phyloP scores from a whole-genome alignment of 1,139 yeast genomes.

The Pichia sp. region DNA sequence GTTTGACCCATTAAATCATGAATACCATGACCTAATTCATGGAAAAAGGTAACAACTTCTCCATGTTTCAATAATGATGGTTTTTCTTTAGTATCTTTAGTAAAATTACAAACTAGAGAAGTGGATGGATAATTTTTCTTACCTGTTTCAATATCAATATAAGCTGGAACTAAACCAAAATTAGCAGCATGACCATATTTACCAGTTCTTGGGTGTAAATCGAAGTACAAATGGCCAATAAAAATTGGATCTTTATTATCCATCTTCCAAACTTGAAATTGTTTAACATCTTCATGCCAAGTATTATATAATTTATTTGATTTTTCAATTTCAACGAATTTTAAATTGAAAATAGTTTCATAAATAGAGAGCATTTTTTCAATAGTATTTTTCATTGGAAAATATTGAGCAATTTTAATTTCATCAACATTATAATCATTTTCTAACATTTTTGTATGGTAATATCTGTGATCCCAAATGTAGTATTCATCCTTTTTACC shows the following conservation, averaged over 20 bases:
- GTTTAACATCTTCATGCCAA: constrained; percentile 80
- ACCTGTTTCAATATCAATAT: constrained; percentile 38
- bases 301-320: constrained; percentile 31
- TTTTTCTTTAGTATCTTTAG: constrained; percentile 63
- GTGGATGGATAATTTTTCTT: constrained; percentile 62
- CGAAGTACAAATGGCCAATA: constrained; percentile 75
- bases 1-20: constrained; percentile 71
- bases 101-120: constrained; percentile 78
- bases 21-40: constrained; percentile 85
- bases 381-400: constrained; percentile 67
- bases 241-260: constrained; percentile 49
- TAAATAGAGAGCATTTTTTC: constrained; percentile 63
- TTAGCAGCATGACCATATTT: constrained; percentile 87
- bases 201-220: constrained; percentile 79
- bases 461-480: constrained; percentile 71
- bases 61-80: constrained; percentile 73
- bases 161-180: constrained; percentile 66
- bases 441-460: constrained; percentile 59
- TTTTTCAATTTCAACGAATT: constrained; percentile 48
- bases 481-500: constrained; percentile 39
- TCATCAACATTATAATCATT: constrained; percentile 66
- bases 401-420: constrained; percentile 66
- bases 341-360: constrained; percentile 60
- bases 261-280: constrained; percentile 65
- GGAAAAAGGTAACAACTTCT: constrained; percentile 82